Evolutionary conservation across 2,329 filamentous ascomycete species (phyloP), one percentile per base, ranked within the genome.

Genomic region (Alternaria hordeiaustralica): DNA sequence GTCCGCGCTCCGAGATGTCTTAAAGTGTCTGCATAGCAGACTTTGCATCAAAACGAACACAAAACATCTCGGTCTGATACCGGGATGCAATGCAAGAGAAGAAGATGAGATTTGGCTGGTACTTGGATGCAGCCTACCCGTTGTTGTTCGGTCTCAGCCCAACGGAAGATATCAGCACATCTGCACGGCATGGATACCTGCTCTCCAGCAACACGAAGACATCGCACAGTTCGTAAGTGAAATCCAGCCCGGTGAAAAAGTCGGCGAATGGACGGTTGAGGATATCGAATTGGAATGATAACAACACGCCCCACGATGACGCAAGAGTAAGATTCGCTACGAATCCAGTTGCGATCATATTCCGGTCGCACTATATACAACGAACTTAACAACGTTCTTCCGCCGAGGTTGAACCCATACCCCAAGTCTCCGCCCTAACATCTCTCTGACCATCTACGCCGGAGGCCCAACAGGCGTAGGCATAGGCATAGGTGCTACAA

Each of bases 191-290:
- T 2, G 3, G 1, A 21, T 45, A 0, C 18, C 43, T 4, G 43
- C 43, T 21, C 3, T 45, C 1, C 12, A 1, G 0, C 13, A 25
- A n/a, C 13, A 7, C 21, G 15, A 47, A 25, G 0, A 47, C 0
- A 0, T 47, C 0, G 8, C 13, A 0, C 21, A n/a, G 0, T n/a
- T 47, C 0, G 6, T 4, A 25, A 6, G 44, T 21, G 0, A 47
- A 0, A 47, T 25, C 4, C 18, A 15, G 47, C n/a, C 47, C 2
- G 26, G 26, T 3, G 26, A 51, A 1, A 6, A 33, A 6, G 0
- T 51, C 7, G 47, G 26, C 47, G 26, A 51, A 21, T 23, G 18
- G 26, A 21, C 47, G 7, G 26, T 51, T 6, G 8, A 50, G 2
- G 47, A 30, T 7, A 33, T 30, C 2, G 26, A 50, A 2, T 20